Conservation (phyloP, 2,329 filamentous ascomycete genomes). For the Cytospora schulzeri region DNA sequence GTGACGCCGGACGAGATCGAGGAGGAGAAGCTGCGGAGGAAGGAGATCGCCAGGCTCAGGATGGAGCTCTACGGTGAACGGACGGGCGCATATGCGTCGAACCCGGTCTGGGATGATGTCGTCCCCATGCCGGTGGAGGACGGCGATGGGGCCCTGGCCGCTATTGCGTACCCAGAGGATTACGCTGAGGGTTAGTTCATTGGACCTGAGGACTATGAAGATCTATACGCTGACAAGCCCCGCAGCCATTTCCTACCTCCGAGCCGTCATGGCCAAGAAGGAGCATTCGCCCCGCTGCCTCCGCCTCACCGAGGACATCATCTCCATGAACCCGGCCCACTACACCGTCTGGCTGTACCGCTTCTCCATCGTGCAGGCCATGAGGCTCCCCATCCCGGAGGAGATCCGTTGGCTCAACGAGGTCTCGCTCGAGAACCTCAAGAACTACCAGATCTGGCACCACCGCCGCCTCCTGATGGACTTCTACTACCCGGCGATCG, state of each 20-base stretch:
- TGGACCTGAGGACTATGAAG: constrained; percentile 18
- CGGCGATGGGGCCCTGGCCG: constrained; percentile 81
- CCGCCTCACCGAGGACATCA: constrained; percentile 83
- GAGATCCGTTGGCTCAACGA: constrained; percentile 88
- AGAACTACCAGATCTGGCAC: constrained; percentile 99
- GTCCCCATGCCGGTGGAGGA: constrained; percentile 82
- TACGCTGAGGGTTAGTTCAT: constrained; percentile 71
- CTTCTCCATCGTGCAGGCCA: constrained; percentile 71
- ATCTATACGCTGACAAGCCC: constrained; percentile 17
- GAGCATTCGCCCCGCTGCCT: constrained; percentile 81
- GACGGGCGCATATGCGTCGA: constrained; percentile 58
- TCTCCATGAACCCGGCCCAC: constrained; percentile 91
- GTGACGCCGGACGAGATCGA: constrained; percentile 45
- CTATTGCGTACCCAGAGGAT: constrained; percentile 86
- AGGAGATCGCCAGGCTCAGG: constrained; percentile 53
- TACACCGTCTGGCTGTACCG: constrained; percentile 99
- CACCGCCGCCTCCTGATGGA: constrained; percentile 69
- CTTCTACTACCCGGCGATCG: constrained; percentile 61
- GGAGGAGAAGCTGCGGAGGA: constrained; percentile 49
- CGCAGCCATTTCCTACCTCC: constrained; percentile 83
- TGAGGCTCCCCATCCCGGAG: constrained; percentile 64
- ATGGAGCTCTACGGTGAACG: constrained; percentile 56
- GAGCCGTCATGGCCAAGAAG: constrained; percentile 87
- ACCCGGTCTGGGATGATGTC: constrained; percentile 83
- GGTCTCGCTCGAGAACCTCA: constrained; percentile 80